Evolutionary conservation across 257 asterid genomes (phyloP), one percentile per base, ranked within the genome.

Genomic region (Przewalskia tangutica): DNA sequence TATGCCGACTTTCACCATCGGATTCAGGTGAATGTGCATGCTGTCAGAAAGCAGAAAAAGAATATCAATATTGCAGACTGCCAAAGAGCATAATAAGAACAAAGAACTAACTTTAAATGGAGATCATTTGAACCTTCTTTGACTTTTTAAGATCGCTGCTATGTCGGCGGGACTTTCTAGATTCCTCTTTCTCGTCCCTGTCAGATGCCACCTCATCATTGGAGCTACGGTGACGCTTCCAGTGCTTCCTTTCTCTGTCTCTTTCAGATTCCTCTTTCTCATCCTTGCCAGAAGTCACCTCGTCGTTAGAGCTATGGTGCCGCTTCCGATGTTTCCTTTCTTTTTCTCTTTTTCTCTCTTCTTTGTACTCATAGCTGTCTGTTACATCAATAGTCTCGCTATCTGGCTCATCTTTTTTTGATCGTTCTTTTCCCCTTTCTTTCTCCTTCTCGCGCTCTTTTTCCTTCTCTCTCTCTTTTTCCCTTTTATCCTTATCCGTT

Each of bases 61-160:
- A 7, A 38, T 40, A 67, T 83, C 20, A 67, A 73, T 23, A 50
- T 27, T 75, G 27, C 44, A 80, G 40, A 60, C 40, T 40, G 18
- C 58, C 77, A 80, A 62, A 18, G 48, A 63, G 44, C 44, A 44
- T 50, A 46, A 46, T 63, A 32, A 75, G 46, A 51, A 23, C 79
- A 23, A 44, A 48, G 62, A 27, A 50, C 23, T 12, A 48, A 73
- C 20, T 75, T 48, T 8, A 36, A 18, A 36, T 42, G 18, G 67
- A n/a, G 40, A 34, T 27, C 40, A 46, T 46, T 11, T 46, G 79
- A 82, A 95, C 99, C 98, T 91, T 95, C 87, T 97, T 91, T n/a
- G 99, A 93, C 88, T 95, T 95, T 84, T 88, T 93, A 85, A 98
- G 97, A 89, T 94, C 99, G 83, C 93, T 89, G 65, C 97, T 91